Conservation (phyloP, 805 yeast species). For the Schizosaccharomyces octosporus region DNA sequence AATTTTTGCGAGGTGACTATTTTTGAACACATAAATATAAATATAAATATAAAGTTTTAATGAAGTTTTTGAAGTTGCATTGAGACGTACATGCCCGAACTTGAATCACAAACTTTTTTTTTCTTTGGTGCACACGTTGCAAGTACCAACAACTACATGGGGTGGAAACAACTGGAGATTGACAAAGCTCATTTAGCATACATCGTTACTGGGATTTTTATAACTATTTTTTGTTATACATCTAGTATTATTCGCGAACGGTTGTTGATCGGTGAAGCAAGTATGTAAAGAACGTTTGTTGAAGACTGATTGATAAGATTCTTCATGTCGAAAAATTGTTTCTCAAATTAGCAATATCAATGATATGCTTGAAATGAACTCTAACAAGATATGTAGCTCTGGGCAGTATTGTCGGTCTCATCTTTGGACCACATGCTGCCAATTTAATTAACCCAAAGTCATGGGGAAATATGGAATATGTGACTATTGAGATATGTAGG, state of each 20-base stretch:
- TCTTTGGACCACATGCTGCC: conserved; percentile 69
- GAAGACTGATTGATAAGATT: not conserved
- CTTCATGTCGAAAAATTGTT: too few relatives aligned
- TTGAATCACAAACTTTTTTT: too few relatives aligned
- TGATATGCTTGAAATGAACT: not conserved
- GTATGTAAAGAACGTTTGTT: conserved; percentile 4
- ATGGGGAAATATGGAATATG: conserved; percentile 68
- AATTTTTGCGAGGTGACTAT: too few relatives aligned
- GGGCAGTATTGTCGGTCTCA: conserved; percentile 63
- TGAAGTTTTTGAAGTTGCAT: too few relatives aligned
- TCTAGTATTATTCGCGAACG: conserved; percentile 65
- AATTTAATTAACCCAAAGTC: conserved; percentile 58
- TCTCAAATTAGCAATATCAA: not conserved
- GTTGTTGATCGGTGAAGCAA: conserved; percentile 74
- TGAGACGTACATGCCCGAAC: too few relatives aligned
- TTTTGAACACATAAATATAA: too few relatives aligned
- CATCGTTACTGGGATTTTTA: conserved; percentile 65
- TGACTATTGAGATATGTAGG: conserved; percentile 64
- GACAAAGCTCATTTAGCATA: conserved; percentile 64
- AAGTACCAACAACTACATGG: not conserved
- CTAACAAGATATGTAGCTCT: conserved; percentile 19
- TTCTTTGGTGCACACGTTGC: too few relatives aligned
- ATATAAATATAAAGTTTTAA: too few relatives aligned
- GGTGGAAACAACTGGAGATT: conserved; percentile 13
- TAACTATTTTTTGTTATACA: conserved; percentile 53